Evolutionary conservation across 441 rosid genomes (phyloP), one percentile per base, ranked within the genome.

Genomic region (Isatis lusitanica): DNA sequence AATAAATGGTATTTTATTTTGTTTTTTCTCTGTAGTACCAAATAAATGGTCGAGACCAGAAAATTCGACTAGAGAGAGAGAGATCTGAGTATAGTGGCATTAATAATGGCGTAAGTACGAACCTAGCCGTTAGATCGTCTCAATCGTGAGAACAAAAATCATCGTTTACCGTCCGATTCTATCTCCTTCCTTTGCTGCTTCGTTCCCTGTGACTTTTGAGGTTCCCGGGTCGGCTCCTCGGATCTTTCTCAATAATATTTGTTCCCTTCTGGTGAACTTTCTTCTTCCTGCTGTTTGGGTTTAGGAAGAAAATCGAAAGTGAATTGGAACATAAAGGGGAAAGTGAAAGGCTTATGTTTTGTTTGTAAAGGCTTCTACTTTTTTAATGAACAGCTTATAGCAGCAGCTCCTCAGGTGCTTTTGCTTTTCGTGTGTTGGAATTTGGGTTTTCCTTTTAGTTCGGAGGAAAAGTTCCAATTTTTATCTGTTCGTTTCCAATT

Each of bases 81-180:
- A 79, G 84, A 81, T 83, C 85, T 81, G 79, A 58, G 57, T 71
- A 61, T 17, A 61, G 73, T 66, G 59, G 71, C 78, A 79, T 81
- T 81, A 26, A 26, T 26, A 26, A 26, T 26, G 28, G 28, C 28
- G 26, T 47, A 28, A 66, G 73, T 57, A 42, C 35, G 24, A 78
- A 74, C 81, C 79, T 74, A 66, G 76, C 82, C 77, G 78, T 83
- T 68, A 65, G 87, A 87, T 85, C 80, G 38, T 58, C 66, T 63
- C 70, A 9, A 26, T 48, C 55, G 5, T 35, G 30, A 55, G 52
- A 33, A 68, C n/a, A 18, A 26, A 18, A 10, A 7, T 62, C 79
- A 66, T 73, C 57, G 2, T 67, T 66, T 16, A 40, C 78, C 81
- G 73, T 80, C 51, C 60, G 84, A 77, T 70, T 13, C 53, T 71